Evolutionary conservation across 129 eudicot species (phyloP).

Genomic region (Mikania micrantha): DNA sequence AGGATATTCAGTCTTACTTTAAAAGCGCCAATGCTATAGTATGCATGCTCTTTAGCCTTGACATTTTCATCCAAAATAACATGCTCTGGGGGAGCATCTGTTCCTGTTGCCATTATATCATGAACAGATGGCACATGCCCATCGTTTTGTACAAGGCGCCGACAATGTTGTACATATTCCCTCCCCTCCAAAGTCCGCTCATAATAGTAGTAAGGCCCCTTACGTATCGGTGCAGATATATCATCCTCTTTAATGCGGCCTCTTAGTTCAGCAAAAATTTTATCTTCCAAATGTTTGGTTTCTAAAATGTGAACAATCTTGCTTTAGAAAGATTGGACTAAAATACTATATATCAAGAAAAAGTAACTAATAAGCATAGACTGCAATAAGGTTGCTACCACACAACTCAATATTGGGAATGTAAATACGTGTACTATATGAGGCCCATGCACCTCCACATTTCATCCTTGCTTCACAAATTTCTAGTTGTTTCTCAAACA

Average conservation of each 20-base stretch:
- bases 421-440: background rate
- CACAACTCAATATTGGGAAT: background rate
- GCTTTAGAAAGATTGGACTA: background rate
- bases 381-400: background rate
- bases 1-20: slow-evolving; percentile 36
- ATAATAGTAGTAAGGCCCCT: slow-evolving; percentile 81
- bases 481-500: slow-evolving; percentile 7
- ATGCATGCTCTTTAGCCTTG: slow-evolving; percentile 65
- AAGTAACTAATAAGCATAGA: background rate
- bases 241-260: slow-evolving; percentile 90
- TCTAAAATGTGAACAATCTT: slow-evolving; percentile 35
- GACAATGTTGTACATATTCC: slow-evolving; percentile 80
- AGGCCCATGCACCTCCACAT: background rate
- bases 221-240: slow-evolving; percentile 67
- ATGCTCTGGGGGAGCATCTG: slow-evolving; percentile 83
- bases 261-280: slow-evolving; percentile 71
- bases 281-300: slow-evolving; percentile 66
- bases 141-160: slow-evolving; percentile 43
- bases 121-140: slow-evolving; percentile 44
- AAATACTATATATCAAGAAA: background rate
- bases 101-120: slow-evolving; percentile 78
- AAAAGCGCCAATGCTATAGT: slow-evolving; percentile 63
- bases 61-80: slow-evolving; percentile 77
- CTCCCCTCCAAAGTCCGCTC: slow-evolving; percentile 76
- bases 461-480: background rate